These are phyloP conservation scores for Fistulina hepatica DNA, from an alignment of 1,284 basidiomycete species.

Conservation along the genomic window DNA sequence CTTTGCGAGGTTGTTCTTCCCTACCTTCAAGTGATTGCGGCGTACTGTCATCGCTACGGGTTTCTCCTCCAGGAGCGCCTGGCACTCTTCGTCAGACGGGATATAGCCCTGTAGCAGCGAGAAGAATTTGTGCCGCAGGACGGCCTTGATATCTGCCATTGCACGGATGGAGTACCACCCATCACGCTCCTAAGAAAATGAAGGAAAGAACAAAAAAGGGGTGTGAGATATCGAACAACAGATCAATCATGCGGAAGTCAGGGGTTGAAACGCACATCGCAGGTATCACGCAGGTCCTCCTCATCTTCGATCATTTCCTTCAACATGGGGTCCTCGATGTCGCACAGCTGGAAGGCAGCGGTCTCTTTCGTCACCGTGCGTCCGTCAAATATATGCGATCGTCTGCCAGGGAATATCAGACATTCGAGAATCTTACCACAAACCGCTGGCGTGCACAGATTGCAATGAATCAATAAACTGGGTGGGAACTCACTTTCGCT, in stretches of 20 bases:
- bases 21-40: constrained; percentile 32
- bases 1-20: constrained; percentile 80
- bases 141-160: constrained; percentile 72
- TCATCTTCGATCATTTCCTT: constrained; percentile 69
- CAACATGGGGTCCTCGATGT: constrained; percentile 79
- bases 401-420: constrained; percentile 24
- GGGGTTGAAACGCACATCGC: constrained; percentile 44
- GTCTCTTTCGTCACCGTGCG: constrained; percentile 66
- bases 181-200: constrained; percentile 49
- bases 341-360: constrained; percentile 88
- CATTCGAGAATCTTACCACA: not conserved
- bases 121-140: constrained; percentile 83
- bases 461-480: not conserved
- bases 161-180: constrained; percentile 77
- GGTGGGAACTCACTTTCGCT: constrained; percentile 22
- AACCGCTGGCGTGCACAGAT: constrained; percentile 21
- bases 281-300: constrained; percentile 52
- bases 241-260: not conserved
- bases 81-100: constrained; percentile 63
- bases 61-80: constrained; percentile 41
- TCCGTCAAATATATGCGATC: constrained; percentile 87
- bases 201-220: not conserved
- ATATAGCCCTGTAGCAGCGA: constrained; percentile 66
- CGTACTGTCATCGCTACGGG: no score
- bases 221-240: constrained; percentile 2